These are phyloP conservation scores for Astraeus odoratus DNA, from an alignment of 768 basidiomycete species.

Conservation along the genomic window DNA sequence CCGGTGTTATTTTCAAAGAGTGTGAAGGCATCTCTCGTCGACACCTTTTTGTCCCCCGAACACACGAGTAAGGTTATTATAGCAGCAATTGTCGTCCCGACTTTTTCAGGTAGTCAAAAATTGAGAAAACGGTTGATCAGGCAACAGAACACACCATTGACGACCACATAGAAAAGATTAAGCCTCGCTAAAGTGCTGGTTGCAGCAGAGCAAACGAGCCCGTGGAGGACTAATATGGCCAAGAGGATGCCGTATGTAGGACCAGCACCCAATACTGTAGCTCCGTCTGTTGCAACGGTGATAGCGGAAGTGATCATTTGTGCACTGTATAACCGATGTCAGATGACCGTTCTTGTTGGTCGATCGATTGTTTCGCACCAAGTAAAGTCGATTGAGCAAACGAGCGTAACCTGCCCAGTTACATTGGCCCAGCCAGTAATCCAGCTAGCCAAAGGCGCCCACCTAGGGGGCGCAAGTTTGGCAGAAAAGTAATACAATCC, in stretches of 20 bases:
- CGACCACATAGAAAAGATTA: conserved; percentile 61
- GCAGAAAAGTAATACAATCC: conserved; percentile 77
- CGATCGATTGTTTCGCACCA: conserved; percentile 30
- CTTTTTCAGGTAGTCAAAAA: conserved; percentile 25
- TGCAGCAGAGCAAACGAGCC: conserved; percentile 64
- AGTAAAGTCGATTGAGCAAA: conserved; percentile 71
- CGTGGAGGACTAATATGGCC: conserved; percentile 60
- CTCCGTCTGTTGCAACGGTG: conserved; percentile 51
- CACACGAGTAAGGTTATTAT: conserved; percentile 53
- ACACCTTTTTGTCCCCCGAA: conserved; percentile 52
- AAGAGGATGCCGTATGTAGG: conserved; percentile 64
- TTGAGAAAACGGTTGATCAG: not conserved
- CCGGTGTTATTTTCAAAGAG: conserved; percentile 66
- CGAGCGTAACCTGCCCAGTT: conserved; percentile 62
- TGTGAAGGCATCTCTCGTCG: conserved; percentile 62
- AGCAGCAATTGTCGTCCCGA: conserved; percentile 58
- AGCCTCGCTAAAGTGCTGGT: conserved; percentile 57
- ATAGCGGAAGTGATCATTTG: conserved; percentile 75
- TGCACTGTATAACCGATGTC: conserved; percentile 33
- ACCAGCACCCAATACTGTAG: conserved; percentile 44
- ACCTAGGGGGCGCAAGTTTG: conserved; percentile 57
- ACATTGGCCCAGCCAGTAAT: conserved; percentile 65
- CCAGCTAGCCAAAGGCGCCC: conserved; percentile 55
- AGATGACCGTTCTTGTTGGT: not conserved
- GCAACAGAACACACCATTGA: conserved; percentile 45